Conservation (phyloP, 345 rosid genomes). For the Populus tremula region DNA sequence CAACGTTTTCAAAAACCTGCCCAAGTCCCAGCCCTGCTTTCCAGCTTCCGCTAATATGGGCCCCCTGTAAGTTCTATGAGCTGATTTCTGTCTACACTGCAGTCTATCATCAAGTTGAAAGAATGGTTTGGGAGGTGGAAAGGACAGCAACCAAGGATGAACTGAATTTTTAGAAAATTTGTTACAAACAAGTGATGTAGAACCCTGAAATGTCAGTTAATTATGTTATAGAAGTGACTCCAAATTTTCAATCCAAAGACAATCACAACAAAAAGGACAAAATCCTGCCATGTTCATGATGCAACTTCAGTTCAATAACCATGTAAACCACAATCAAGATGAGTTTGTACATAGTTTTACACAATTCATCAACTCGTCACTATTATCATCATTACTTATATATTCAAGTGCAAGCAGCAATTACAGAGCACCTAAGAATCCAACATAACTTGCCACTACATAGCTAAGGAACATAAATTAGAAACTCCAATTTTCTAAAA, state of each 20-base stretch:
- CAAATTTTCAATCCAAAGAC: neutral
- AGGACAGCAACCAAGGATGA: conserved; percentile 32
- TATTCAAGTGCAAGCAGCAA: too few relatives aligned
- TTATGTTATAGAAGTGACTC: conserved; percentile 2
- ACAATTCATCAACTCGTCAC: too few relatives aligned
- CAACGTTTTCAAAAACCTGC: conserved; percentile 77
- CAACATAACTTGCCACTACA: too few relatives aligned
- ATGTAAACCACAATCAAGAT: neutral
- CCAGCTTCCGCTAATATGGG: conserved; percentile 38
- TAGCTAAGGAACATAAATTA: neutral
- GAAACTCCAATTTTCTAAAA: neutral
- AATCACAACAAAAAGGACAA: neutral
- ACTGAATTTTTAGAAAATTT: conserved; percentile 30
- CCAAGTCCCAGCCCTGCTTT: conserved; percentile 79
- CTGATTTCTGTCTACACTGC: conserved; percentile 28
- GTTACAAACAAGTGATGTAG: conserved; percentile 39
- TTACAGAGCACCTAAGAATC: too few relatives aligned
- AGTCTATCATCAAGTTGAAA: conserved; percentile 55
- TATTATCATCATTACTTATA: too few relatives aligned
- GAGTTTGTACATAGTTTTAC: neutral
- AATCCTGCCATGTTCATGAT: neutral
- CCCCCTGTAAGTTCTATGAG: conserved; percentile 33
- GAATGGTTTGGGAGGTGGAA: conserved; percentile 67
- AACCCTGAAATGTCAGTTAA: conserved; percentile 56
- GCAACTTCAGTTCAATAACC: neutral